Evolutionary conservation across 1,284 basidiomycete genomes (phyloP), one percentile per base, ranked within the genome.

Genomic region (Ustilago trichophora): DNA sequence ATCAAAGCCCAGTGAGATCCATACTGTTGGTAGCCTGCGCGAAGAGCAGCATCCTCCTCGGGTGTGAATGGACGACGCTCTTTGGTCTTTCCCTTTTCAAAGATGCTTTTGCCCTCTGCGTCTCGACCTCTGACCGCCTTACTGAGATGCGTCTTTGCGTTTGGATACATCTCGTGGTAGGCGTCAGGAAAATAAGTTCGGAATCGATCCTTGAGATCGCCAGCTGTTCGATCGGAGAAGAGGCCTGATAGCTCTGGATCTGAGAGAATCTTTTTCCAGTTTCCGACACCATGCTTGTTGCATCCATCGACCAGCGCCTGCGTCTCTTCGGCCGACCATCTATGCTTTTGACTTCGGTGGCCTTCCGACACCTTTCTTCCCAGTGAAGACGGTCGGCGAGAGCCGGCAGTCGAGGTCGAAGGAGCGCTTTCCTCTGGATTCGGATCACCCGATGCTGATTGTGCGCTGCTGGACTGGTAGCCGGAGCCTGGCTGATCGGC

Each of bases 161-260:
- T 93, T 21, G 91, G 92, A 81, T 93, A 93, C 58, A 76, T 90
- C 72, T 90, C 87, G 80, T 90, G 90, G 84, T 93, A 93, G 46
- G 92, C 91, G 81, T 93, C 91, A 5, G 91, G 91, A 76, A 92
- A 93, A 84, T 92, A 92, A 18, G 91, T 93, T 42, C 91, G 89
- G 82, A 93, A 93, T 37, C 91, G 85, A 84, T 93, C 91, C 83
- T 93, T 93, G 78, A 93, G 87, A 84, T 93, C 91, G 15, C 92
- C 91, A 1, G 91, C 90, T 3, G 91, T 90, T 53, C 91, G 87
- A 18, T 73, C 62, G 6, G 60, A 62, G 19, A 80, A 74, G 29
- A 69, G 71, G 3, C 31, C 35, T 12, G 59, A 57, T 74, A 78
- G 50, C 43, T 76, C 68, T 24, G 70, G 58, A 54, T 78, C 76